Evolutionary conservation across 441 rosid genomes (phyloP), one percentile per base, ranked within the genome.

Genomic region (Corymbia calophylla): DNA sequence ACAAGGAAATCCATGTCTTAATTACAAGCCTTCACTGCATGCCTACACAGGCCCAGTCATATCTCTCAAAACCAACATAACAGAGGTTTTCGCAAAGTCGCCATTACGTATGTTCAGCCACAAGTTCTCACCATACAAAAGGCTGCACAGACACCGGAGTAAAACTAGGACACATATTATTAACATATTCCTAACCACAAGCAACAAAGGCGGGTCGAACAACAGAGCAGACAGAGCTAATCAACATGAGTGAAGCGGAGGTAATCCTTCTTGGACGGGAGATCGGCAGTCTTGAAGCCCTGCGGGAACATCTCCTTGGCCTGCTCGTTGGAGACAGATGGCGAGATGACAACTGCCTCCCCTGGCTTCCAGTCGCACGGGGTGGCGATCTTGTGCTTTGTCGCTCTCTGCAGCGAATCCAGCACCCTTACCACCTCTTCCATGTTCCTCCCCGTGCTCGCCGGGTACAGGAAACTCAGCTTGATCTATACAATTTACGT

Each of bases 331-430:
- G 94, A 89, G 16, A 95, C 95, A 4, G 90, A 31, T 0, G 98
- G 97, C 6, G 95, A 92, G 10, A 97, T 95, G 54, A 95, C 94
- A 39, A 97, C 98, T 13, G 94, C 93, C 31, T 97, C 98, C 16
- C 96, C 96, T 8, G 92, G 95, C 86, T 95, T 97, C 98, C 99
- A 97, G 96, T 96, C 91, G 27, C 89, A 97, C 8, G 96, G 96
- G 18, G 98, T 97, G 1, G 98, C 96, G 4, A 97, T 91, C 92
- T 93, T 96, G 90, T 93, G 92, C 91, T 94, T 94, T 0, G 92
- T 21, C 18, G 94, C 95, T 89, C 88, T 92, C 92, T 94, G 93
- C 87, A 96, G 91, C 0, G 97, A 95, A 56, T 96, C 99, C 88
- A 96, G 47, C 56, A 92, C 99, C 90, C 99, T 95, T 92, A 95